Conservation (phyloP, 345 rosid genomes). For the Arabidopsis suecica region DNA sequence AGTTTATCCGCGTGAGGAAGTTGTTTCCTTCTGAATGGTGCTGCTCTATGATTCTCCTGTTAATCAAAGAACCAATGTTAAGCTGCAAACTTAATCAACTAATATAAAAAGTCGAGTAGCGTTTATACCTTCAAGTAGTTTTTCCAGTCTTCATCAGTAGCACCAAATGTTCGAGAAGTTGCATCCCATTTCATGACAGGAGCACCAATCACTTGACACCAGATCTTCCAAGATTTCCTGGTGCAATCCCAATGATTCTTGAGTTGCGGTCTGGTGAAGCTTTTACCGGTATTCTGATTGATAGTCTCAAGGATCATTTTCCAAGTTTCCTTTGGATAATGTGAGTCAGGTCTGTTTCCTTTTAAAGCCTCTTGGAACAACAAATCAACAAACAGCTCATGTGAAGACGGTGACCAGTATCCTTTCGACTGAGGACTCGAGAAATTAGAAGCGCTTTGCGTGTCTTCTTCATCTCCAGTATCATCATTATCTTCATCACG, state of each 20-base stretch:
- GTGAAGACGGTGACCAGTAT: conserved; percentile 50
- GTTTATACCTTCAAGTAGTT: conserved; percentile 41
- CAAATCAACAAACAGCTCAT: conserved; percentile 51
- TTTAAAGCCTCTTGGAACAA: conserved; percentile 49
- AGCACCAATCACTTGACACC: conserved; percentile 51
- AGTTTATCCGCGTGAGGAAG: conserved; percentile 47
- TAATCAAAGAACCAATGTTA: background rate
- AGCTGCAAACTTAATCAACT: background rate
- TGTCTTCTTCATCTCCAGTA: conserved; percentile 40
- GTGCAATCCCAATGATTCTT: conserved; percentile 54
- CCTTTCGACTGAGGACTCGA: conserved; percentile 37
- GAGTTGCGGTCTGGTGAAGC: conserved; percentile 45
- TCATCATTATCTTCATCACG: conserved; percentile 31
- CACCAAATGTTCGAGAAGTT: conserved; percentile 44
- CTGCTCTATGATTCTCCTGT: conserved; percentile 52
- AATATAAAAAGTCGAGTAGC: background rate
- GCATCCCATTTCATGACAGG: conserved; percentile 61
- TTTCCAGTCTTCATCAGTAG: conserved; percentile 53
- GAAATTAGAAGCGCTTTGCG: conserved; percentile 36
- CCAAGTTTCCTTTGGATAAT: conserved; percentile 55
- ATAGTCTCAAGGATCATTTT: conserved; percentile 46
- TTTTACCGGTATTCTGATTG: conserved; percentile 45
- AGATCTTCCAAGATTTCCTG: conserved; percentile 57
- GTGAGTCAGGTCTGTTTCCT: conserved; percentile 48
- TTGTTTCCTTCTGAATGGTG: conserved; percentile 44